These are phyloP conservation scores for Carex pumila DNA, from an alignment of 176 grass and related monocot species.

Conservation along the genomic window DNA sequence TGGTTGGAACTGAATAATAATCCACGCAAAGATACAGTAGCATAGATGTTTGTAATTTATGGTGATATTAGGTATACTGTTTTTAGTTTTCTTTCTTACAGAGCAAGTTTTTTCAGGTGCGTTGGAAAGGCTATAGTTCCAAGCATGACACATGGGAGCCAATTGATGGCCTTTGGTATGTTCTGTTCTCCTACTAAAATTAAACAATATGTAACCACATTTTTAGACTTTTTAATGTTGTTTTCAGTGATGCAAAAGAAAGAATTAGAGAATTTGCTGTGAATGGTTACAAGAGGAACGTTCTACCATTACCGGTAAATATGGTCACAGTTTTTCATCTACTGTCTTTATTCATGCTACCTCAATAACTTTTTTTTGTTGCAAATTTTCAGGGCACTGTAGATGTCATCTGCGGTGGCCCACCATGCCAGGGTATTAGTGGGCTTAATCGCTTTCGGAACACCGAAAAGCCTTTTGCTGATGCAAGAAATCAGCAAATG, in stretches of 20 bases:
- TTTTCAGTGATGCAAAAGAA: slow-evolving; percentile 44
- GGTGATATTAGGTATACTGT: neutral
- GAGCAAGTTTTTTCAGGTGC: slow-evolving; percentile 30
- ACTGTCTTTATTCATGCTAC: neutral
- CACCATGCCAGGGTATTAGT: slow-evolving; percentile 85
- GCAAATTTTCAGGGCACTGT: slow-evolving; percentile 43
- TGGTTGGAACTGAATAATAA: neutral
- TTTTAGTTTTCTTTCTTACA: neutral
- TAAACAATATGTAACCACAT: neutral
- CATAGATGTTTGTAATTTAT: neutral
- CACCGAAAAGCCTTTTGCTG: slow-evolving; percentile 40
- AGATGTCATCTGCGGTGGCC: slow-evolving; percentile 79
- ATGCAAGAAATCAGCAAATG: slow-evolving; percentile 84
- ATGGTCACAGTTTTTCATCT: neutral
- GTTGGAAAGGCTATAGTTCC: slow-evolving; percentile 74
- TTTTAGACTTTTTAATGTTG: slow-evolving; percentile 17
- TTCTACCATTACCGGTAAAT: slow-evolving; percentile 67
- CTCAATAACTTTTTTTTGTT: neutral
- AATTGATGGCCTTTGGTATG: slow-evolving; percentile 61
- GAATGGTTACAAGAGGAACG: slow-evolving; percentile 37
- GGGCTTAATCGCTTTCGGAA: slow-evolving; percentile 95
- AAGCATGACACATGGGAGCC: slow-evolving; percentile 85
- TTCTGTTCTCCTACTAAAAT: neutral
- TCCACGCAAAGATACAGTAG: neutral
- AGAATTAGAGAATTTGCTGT: slow-evolving; percentile 73